Evolutionary conservation across 2,329 filamentous ascomycete genomes (phyloP).

Genomic region (Diaporthe citri): DNA sequence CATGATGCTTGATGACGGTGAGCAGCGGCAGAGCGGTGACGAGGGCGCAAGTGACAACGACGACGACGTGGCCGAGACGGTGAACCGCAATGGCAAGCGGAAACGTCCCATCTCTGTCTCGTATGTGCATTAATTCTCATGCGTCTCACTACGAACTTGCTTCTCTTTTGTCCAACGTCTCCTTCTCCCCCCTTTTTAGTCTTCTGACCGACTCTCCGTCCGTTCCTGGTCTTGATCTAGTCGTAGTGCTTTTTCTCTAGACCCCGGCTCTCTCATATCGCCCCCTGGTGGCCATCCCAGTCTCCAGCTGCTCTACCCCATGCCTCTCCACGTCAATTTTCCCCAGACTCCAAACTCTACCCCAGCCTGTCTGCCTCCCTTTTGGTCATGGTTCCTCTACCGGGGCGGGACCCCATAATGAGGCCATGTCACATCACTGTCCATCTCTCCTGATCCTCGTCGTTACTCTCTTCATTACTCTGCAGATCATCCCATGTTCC

Average conservation of each 20-base stretch:
- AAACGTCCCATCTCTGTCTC: conserved; percentile 73
- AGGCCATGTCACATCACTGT: conserved; percentile 26
- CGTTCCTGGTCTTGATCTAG: conserved; percentile 8
- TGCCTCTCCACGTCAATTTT: conserved; percentile 31
- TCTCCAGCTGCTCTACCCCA: conserved; percentile 17
- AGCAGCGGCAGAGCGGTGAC: conserved; percentile 45
- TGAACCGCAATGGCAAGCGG: conserved; percentile 63
- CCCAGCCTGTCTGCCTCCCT: conserved; percentile 13
- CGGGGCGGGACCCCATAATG: conserved; percentile 16
- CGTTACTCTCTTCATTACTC: conserved; percentile 5
- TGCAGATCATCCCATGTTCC: conserved; percentile 31
- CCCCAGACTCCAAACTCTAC: conserved; percentile 23
- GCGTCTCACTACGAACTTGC: not conserved
- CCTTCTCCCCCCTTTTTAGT: conserved; percentile 27
- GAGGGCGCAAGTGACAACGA: conserved; percentile 59
- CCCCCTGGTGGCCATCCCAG: conserved; percentile 18
- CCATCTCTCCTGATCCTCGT: conserved; percentile 7
- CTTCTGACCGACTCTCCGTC: conserved; percentile 17
- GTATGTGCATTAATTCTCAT: conserved; percentile 55
- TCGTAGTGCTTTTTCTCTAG: not conserved
- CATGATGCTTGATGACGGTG: conserved; percentile 31
- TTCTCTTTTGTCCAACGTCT: conserved; percentile 29
- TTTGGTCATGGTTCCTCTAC: conserved; percentile 17
- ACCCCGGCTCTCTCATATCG: conserved; percentile 3
- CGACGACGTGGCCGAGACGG: conserved; percentile 57